A percentile compares a stretch with the other conserved stretches of the same genome.
phyloP scores from a whole-genome alignment of 192 early-diverging fungal genomes.

The Coemansia sp. region DNA sequence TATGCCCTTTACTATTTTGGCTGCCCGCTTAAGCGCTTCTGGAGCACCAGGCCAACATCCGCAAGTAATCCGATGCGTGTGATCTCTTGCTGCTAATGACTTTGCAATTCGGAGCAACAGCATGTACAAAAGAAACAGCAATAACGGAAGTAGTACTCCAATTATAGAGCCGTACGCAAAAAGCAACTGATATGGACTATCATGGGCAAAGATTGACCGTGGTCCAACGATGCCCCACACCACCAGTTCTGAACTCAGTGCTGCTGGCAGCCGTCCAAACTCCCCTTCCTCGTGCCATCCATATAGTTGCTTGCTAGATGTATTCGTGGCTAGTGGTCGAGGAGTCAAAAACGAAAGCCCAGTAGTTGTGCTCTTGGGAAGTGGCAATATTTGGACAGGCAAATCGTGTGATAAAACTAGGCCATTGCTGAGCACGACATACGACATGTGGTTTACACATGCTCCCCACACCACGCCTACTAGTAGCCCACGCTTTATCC shows the following conservation, averaged over 20 bases:
- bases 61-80: not conserved
- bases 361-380: not conserved
- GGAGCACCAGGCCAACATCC: not conserved
- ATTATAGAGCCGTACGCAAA: constrained; percentile 43
- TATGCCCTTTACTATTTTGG: constrained; percentile 13
- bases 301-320: constrained; percentile 2
- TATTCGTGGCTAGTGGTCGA: not conserved
- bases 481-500: constrained; percentile 46
- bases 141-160: constrained; percentile 27
- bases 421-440: constrained; percentile 22
- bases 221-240: constrained; percentile 57
- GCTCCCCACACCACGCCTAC: constrained; percentile 48
- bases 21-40: not conserved
- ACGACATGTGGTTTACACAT: constrained; percentile 47
- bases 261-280: constrained; percentile 46
- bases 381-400: not conserved
- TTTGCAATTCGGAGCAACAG: constrained; percentile 1
- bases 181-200: constrained; percentile 45
- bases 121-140: constrained; percentile 10
- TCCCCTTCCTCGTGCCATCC: constrained; percentile 55
- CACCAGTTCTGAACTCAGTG: constrained; percentile 50
- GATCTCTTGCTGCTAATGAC: not conserved
- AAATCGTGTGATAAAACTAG: constrained; percentile 5
- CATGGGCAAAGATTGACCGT: constrained; percentile 29
- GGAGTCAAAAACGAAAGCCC: constrained; percentile 8